Base-by-base conservation (phyloP, 179 eudicot species). In the Beta macrorhiza region DNA sequence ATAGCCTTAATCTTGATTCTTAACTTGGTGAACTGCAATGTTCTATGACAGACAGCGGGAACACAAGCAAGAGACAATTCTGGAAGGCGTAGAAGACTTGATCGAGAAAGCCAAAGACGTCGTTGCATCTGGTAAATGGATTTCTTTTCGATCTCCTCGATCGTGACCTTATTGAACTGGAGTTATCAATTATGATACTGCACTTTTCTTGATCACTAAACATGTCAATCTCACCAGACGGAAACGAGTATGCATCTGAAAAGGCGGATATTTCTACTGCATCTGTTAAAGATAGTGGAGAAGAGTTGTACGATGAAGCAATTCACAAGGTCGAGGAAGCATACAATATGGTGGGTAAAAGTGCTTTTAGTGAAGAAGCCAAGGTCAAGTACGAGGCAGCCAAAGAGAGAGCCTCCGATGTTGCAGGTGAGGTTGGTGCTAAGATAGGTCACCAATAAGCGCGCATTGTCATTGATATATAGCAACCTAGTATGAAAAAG, bases 391-490 rank as follows among this genome's bases (percentile, higher is more conserved):
- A 84, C 20, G 83, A 68, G 19, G 68, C 78, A 7, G 80, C 76
- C 14, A 84, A 84, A 59, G 81, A 80, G 67, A 72, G 62, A 57
- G 80, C 79, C 55, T 79, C 85, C 1, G 67, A 62, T 17, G 78
- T 78, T 19, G 83, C 78, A 4, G 55, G 83, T 55, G 78, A 64
- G 56, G 79, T 80, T 20, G 74, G 83, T 55, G 69, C 78, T 13
- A 55, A 51, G 44, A 74, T 74, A 63, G 25, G 77, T 62, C 63
- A 74, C 1, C 42, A 37, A 37, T 74, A 53, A 29, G 17, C 16
- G 10, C 15, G 11, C 19, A 13, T 51, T 25, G 20, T 53, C 62
- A 52, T 22, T 44, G 5, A 16, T 17, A 69, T 63, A 69, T 17
- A 17, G 0, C 25, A 22, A 63, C 32, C 12, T 20, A 25, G 65